phyloP scores from a whole-genome alignment of 495 filamentous ascomycete genomes.

The Tuber calosporum region DNA sequence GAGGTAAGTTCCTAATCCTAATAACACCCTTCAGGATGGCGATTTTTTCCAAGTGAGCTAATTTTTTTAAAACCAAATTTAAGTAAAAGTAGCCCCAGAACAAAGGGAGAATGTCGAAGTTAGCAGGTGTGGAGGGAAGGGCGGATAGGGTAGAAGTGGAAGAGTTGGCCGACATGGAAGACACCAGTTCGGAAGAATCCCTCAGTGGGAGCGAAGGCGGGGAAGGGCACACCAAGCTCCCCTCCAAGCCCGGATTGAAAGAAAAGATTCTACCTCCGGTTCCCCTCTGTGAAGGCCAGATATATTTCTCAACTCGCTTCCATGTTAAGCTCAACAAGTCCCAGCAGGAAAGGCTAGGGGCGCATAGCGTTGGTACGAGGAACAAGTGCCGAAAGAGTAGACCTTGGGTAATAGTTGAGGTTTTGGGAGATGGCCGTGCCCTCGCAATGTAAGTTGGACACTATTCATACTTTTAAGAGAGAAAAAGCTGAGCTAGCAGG shows the following conservation, averaged over 20 bases:
- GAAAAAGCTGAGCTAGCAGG: not conserved
- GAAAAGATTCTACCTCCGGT: not conserved
- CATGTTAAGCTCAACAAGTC: conserved; percentile 17
- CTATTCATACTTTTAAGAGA: not conserved
- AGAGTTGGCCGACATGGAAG: not conserved
- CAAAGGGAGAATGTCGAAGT: not conserved
- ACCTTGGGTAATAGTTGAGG: conserved; percentile 24
- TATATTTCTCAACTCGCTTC: conserved; percentile 27
- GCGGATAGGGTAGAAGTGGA: not conserved
- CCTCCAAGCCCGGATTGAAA: not conserved
- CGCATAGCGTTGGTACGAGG: conserved; percentile 18
- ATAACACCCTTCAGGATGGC: not conserved
- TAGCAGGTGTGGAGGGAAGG: not conserved
- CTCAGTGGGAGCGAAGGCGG: not conserved
- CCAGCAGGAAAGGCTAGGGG: conserved; percentile 21
- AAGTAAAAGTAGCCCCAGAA: not conserved
- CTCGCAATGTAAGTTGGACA: conserved; percentile 7
- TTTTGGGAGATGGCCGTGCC: conserved; percentile 12
- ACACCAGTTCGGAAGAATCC: not conserved
- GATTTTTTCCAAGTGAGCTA: not conserved
- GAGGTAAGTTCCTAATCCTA: not conserved
- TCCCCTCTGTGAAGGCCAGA: conserved; percentile 7
- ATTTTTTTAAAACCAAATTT: not conserved
- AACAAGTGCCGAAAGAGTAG: conserved; percentile 32
- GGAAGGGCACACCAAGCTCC: not conserved